phyloP scores from a whole-genome alignment of 768 basidiomycete species.

The Collybiopsis luxurians region DNA sequence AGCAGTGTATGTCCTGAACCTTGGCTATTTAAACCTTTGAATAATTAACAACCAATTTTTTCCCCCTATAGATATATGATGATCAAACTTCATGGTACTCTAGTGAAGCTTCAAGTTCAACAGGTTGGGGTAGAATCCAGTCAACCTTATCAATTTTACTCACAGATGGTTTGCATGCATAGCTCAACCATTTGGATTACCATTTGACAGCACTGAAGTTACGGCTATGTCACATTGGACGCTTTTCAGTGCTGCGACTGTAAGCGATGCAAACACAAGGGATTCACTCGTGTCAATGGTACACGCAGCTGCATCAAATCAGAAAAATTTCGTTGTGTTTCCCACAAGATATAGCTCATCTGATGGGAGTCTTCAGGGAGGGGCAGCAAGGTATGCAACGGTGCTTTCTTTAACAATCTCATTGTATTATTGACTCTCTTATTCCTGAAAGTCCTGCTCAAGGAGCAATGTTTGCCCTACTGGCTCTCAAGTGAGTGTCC shows the following conservation, averaged over 20 bases:
- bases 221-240: too few species aligned
- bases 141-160: slow-evolving; percentile 30
- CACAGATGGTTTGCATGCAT: slow-evolving; percentile 17
- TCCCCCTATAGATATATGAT: too few species aligned
- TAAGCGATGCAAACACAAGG: too few species aligned
- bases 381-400: slow-evolving; percentile 13
- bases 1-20: not conserved
- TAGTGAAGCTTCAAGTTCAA: slow-evolving; percentile 6
- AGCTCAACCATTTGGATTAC: too few species aligned
- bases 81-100: too few species aligned
- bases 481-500: slow-evolving; percentile 14
- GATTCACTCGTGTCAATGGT: too few species aligned
- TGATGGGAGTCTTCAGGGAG: slow-evolving; percentile 15
- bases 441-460: slow-evolving; percentile 34
- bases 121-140: slow-evolving; percentile 30
- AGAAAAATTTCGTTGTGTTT: slow-evolving; percentile 16
- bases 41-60: too few species aligned
- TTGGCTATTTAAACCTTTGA: too few species aligned
- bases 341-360: slow-evolving; percentile 22
- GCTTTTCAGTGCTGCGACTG: too few species aligned
- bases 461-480: slow-evolving; percentile 28
- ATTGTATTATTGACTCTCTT: not conserved
- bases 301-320: too few species aligned
- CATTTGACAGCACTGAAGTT: too few species aligned
- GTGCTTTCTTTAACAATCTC: too few species aligned